Evolutionary conservation across 2,329 filamentous ascomycete species (phyloP).

Genomic region (Lachnellula hyalina): DNA sequence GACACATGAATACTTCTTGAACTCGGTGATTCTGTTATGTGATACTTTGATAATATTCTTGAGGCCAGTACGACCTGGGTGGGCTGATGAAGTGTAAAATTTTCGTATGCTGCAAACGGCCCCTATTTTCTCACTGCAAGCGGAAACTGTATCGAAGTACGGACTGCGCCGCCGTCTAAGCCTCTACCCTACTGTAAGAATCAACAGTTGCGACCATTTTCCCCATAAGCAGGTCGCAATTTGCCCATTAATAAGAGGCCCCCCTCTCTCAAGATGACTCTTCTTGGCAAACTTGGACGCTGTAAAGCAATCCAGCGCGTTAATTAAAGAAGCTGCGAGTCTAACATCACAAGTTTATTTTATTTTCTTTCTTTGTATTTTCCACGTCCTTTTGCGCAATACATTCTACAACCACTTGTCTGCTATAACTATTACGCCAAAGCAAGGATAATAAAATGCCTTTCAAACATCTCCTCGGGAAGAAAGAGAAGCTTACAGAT

Average conservation of each 20-base stretch:
- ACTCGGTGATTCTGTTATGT: not conserved
- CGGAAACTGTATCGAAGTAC: not conserved
- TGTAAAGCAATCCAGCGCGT: conserved; percentile 21
- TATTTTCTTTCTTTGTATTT: not conserved
- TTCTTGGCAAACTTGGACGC: conserved; percentile 13
- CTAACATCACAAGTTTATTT: no score
- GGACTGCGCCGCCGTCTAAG: conserved; percentile 4
- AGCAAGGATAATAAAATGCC: conserved; percentile 41
- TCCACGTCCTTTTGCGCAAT: conserved; percentile 2
- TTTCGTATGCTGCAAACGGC: not conserved
- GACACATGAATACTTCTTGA: not conserved
- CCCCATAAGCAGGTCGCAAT: not conserved
- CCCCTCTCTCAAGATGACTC: conserved; percentile 4
- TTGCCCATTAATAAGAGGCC: not conserved
- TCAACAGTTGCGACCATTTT: conserved; percentile 18
- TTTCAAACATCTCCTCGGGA: conserved; percentile 56
- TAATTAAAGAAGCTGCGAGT: conserved; percentile 6
- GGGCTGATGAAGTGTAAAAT: not conserved
- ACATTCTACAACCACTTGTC: conserved; percentile 1
- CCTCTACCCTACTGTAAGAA: conserved; percentile 11
- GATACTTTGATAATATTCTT: not conserved
- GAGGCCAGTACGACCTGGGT: not conserved
- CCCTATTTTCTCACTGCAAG: not conserved
- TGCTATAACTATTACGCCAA: not conserved
- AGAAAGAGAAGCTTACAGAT: conserved; percentile 50